phyloP scores from a whole-genome alignment of 768 basidiomycete species.

The Phaffia tasmanica region DNA sequence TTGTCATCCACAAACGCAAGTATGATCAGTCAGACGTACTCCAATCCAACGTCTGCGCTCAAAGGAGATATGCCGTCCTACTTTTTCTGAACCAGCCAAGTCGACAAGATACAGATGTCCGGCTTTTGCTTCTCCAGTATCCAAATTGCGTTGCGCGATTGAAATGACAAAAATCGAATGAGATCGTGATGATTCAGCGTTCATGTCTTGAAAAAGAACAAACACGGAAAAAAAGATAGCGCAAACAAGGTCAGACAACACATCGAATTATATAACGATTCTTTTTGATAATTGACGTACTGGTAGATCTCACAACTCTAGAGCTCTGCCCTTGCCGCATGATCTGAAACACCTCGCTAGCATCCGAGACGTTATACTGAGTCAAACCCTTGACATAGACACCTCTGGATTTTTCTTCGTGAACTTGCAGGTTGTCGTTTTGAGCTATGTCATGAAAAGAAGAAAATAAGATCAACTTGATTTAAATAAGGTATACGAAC shows the following conservation, averaged over 20 bases:
- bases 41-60: background rate
- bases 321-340: slow-evolving; percentile 93
- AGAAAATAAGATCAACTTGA: slow-evolving; percentile 56
- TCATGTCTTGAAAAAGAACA: slow-evolving; percentile 64
- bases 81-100: slow-evolving; percentile 96
- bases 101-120: slow-evolving; percentile 97
- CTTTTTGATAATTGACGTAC: slow-evolving; percentile 45
- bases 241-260: background rate
- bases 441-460: slow-evolving; percentile 48
- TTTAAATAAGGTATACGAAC: slow-evolving; percentile 43
- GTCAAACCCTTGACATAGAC: slow-evolving; percentile 97
- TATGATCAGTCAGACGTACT: slow-evolving; percentile 7
- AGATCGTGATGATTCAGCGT: slow-evolving; percentile 95
- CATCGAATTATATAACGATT: background rate
- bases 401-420: slow-evolving; percentile 94
- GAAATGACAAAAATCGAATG: slow-evolving; percentile 98
- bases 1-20: background rate
- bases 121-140: slow-evolving; percentile 87
- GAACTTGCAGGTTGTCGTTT: slow-evolving; percentile 95
- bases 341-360: slow-evolving; percentile 92
- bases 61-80: slow-evolving; percentile 12
- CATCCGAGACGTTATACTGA: slow-evolving; percentile 94
- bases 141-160: slow-evolving; percentile 91
- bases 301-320: slow-evolving; percentile 84
- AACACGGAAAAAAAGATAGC: background rate